Percentiles rank a stretch among this genome's conserved stretches.
Evolutionary conservation across 306 rosid genomes (phyloP).

Genomic region (Dryas drummondii): DNA sequence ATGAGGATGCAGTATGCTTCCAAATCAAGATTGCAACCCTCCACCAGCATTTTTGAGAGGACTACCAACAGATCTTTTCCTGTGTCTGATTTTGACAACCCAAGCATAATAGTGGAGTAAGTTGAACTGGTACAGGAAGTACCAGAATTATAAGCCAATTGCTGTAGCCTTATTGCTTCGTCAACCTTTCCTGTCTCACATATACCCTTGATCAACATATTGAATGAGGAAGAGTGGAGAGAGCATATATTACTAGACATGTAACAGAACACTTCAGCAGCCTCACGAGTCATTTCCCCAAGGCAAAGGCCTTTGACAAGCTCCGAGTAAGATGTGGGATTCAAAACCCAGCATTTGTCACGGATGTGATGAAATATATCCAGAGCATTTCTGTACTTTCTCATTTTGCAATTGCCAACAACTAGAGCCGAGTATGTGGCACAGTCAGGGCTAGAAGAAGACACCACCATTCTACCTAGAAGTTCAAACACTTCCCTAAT

Average conservation of each 20-base stretch:
- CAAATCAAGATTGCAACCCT: constrained; percentile 49
- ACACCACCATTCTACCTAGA: constrained; percentile 68
- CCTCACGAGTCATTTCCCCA: constrained; percentile 43
- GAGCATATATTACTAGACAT: constrained; percentile 54
- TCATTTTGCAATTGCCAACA: constrained; percentile 61
- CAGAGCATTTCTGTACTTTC: constrained; percentile 55
- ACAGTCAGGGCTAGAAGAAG: constrained; percentile 44
- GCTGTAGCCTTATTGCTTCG: constrained; percentile 49
- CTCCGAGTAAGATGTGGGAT: constrained; percentile 55
- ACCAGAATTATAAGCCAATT: constrained; percentile 54
- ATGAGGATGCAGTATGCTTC: constrained; percentile 70
- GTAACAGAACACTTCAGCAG: constrained; percentile 58
- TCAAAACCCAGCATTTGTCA: constrained; percentile 65
- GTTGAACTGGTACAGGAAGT: constrained; percentile 47
- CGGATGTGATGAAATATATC: constrained; percentile 38
- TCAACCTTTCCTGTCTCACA: constrained; percentile 52
- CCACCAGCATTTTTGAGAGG: constrained; percentile 61
- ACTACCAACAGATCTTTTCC: constrained; percentile 38
- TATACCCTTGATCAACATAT: constrained; percentile 54
- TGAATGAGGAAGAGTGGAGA: constrained; percentile 53
- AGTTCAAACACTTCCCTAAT: constrained; percentile 51
- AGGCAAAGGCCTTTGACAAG: constrained; percentile 67
- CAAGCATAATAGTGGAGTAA: constrained; percentile 52
- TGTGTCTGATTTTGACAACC: constrained; percentile 45
- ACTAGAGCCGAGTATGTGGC: constrained; percentile 71